Conservation (phyloP, 2,329 filamentous ascomycete genomes). For the Colletotrichum sp. region DNA sequence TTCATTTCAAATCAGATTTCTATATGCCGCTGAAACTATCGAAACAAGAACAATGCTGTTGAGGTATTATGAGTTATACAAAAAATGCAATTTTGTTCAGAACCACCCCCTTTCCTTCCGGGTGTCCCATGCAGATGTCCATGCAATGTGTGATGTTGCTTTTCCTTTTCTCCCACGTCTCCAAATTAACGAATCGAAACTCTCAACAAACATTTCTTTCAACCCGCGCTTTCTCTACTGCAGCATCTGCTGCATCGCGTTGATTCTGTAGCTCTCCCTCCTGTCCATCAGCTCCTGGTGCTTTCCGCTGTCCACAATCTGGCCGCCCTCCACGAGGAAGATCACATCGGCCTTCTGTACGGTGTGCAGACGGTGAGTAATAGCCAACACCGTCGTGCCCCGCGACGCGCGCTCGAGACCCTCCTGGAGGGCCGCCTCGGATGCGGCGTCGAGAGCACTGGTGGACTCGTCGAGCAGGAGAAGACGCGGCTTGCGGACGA, state of each 20-base stretch:
- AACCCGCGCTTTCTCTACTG: not conserved
- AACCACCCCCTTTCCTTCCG: not conserved
- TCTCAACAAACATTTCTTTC: not conserved
- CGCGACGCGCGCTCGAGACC: conserved; percentile 64
- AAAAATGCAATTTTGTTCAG: not conserved
- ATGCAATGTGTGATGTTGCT: not conserved
- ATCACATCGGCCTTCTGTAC: conserved; percentile 63
- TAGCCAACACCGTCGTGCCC: conserved; percentile 62
- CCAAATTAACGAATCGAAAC: not conserved
- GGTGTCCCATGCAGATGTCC: not conserved
- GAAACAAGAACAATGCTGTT: not conserved
- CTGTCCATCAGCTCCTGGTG: conserved; percentile 30
- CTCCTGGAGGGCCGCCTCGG: conserved; percentile 69
- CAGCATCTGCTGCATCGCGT: conserved; percentile 37
- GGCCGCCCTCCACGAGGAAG: conserved; percentile 54
- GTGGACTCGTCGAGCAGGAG: conserved; percentile 85
- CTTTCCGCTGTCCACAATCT: conserved; percentile 42
- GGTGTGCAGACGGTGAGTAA: conserved; percentile 63
- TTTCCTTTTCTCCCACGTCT: not conserved
- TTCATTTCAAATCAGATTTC: not conserved
- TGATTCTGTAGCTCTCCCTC: conserved; percentile 31
- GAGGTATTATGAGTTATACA: not conserved
- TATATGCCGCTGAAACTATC: not conserved
- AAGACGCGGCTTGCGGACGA: conserved; percentile 74
- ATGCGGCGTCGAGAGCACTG: conserved; percentile 75